Percentiles rank a stretch among this genome's conserved stretches.
These are phyloP conservation scores for Blastobotrys buckinghamii DNA, from an alignment of 1,139 yeast species.

Conservation along the genomic window DNA sequence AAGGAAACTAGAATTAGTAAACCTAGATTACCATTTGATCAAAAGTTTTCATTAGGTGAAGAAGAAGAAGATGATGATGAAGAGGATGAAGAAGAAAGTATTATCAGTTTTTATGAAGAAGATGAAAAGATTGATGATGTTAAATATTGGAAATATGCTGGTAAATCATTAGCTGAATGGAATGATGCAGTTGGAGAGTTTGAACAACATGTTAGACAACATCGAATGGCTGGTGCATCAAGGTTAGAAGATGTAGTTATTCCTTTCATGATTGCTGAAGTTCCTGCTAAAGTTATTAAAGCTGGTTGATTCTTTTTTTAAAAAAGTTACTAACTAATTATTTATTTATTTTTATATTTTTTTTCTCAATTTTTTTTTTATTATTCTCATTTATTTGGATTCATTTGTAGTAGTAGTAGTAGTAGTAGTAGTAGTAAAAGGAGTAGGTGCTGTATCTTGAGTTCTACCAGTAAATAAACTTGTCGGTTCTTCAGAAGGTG, in stretches of 20 bases:
- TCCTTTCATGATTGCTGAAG: conserved; percentile 43
- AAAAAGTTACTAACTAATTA: neutral
- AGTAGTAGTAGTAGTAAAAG: neutral
- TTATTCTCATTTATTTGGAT: neutral
- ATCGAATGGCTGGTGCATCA: conserved; percentile 24
- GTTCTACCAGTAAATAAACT: neutral
- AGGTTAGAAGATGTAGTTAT: conserved; percentile 32
- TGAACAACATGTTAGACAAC: conserved; percentile 45
- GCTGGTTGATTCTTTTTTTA: conserved; percentile 16
- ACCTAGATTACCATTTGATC: conserved; percentile 25
- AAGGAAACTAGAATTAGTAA: conserved; percentile 1
- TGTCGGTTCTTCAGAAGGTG: neutral
- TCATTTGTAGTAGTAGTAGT: neutral
- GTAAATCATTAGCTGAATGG: conserved; percentile 67
- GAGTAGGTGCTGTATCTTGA: neutral
- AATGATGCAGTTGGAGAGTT: conserved; percentile 50
- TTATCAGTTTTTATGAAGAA: neutral
- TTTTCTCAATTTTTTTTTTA: neutral
- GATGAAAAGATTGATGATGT: conserved; percentile 18
- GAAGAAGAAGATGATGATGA: conserved; percentile 15
- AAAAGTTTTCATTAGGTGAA: conserved; percentile 5
- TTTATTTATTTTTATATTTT: neutral
- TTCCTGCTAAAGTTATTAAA: conserved; percentile 27
- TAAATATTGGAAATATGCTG: conserved; percentile 41
- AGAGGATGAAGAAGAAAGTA: neutral